Conservation (phyloP, 345 rosid genomes). For the Pelargonium nanum region DNA sequence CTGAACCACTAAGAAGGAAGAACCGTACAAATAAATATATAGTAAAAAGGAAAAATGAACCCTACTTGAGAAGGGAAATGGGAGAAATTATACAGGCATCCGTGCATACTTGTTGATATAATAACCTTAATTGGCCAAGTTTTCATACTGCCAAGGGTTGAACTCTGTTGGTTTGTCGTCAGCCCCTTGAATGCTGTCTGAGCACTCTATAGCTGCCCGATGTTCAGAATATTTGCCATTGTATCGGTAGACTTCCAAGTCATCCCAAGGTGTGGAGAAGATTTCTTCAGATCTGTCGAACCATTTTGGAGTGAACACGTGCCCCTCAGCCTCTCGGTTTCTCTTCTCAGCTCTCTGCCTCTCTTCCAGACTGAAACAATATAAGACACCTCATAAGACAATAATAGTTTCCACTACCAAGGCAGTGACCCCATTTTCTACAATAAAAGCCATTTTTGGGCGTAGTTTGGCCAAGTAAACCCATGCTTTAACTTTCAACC, state of each 20-base stretch:
- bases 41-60: not conserved
- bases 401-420: not conserved
- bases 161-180: constrained; percentile 32
- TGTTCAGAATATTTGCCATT: constrained; percentile 58
- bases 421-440: too few species aligned
- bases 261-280: constrained; percentile 76
- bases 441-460: too few species aligned
- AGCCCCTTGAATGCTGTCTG: constrained; percentile 25
- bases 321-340: constrained; percentile 51
- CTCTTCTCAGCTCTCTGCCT: constrained; percentile 74
- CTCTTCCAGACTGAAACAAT: constrained; percentile 45
- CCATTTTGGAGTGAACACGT: constrained; percentile 59
- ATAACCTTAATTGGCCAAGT: constrained; percentile 16
- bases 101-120: not conserved
- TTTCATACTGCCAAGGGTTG: constrained; percentile 70
- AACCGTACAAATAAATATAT: too few species aligned
- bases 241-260: constrained; percentile 63
- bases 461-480: too few species aligned
- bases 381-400: not conserved
- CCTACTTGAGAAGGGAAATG: not conserved
- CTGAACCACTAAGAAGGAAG: not conserved
- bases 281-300: constrained; percentile 49
- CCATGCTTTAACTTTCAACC: too few species aligned
- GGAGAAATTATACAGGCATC: constrained; percentile 4
- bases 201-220: constrained; percentile 37